Evolutionary conservation across 306 rosid genomes (phyloP).

Genomic region (Begonia peltatifolia): DNA sequence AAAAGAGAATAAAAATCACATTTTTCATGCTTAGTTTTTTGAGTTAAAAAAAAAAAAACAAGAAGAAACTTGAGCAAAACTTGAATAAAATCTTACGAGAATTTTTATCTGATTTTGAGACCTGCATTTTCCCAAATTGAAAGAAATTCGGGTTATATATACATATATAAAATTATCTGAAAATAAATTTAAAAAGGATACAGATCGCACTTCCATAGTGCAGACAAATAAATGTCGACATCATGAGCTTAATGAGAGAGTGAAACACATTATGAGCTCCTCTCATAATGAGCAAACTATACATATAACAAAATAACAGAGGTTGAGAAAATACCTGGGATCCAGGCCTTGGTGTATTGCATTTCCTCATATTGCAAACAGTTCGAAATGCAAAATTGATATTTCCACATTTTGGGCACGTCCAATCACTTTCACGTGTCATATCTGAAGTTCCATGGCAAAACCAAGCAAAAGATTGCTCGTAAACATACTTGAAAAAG

Average conservation of each 20-base stretch:
- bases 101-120: conserved; percentile 58
- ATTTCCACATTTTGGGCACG: conserved; percentile 97
- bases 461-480: conserved; percentile 4
- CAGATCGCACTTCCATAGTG: too few species aligned
- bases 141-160: too few species aligned
- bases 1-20: background rate
- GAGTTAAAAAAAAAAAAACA: background rate
- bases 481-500: background rate
- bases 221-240: too few species aligned
- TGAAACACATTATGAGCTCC: too few species aligned
- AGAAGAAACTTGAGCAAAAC: conserved; percentile 6
- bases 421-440: conserved; percentile 96
- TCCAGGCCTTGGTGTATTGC: conserved; percentile 98
- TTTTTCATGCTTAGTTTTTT: conserved; percentile 6
- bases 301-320: background rate
- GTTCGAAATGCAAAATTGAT: conserved; percentile 88
- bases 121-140: conserved; percentile 24
- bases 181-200: too few species aligned
- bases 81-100: conserved; percentile 48
- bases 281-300: background rate
- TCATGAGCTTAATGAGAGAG: too few species aligned
- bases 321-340: conserved; percentile 48
- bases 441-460: conserved; percentile 28
- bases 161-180: background rate
- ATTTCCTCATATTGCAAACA: conserved; percentile 98